These are phyloP conservation scores for Tuber microsphaerosporum DNA, from an alignment of 495 filamentous ascomycete species.

Conservation along the genomic window DNA sequence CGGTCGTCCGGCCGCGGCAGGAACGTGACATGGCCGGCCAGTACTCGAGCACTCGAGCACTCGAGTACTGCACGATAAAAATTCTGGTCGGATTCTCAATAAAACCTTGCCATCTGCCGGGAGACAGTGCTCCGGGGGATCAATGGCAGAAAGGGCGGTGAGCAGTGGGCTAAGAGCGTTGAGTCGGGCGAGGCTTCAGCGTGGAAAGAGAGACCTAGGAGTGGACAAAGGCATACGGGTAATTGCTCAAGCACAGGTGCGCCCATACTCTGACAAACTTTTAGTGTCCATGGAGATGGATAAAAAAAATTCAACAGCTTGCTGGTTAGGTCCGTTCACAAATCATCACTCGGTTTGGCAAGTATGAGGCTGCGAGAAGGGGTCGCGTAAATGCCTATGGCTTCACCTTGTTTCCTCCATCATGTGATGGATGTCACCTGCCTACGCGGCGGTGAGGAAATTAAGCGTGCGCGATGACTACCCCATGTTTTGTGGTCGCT, in stretches of 20 bases:
- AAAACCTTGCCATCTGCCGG: not conserved
- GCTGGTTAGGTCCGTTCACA: not conserved
- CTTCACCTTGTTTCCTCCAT: not conserved
- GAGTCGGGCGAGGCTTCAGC: not conserved
- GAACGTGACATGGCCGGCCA: constrained; percentile 1
- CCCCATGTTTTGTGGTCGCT: not conserved
- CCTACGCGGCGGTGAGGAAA: not conserved
- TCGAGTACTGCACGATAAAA: not conserved
- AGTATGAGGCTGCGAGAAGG: not conserved
- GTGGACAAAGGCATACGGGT: not conserved
- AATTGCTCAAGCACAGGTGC: not conserved
- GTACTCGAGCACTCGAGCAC: not conserved
- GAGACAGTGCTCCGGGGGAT: not conserved
- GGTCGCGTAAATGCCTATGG: not conserved
- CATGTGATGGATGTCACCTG: not conserved
- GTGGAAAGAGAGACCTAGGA: not conserved
- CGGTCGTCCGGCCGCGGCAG: not conserved
- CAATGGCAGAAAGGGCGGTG: not conserved
- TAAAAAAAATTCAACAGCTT: not conserved
- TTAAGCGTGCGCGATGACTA: not conserved
- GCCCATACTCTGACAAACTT: not conserved
- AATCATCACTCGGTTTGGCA: not conserved
- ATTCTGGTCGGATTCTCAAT: not conserved
- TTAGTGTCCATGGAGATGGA: not conserved
- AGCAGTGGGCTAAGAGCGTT: not conserved